Percentiles rank a stretch among this genome's conserved stretches.
Evolutionary conservation across 495 filamentous ascomycete species (phyloP).

Genomic region (Chaetomium cochliodes): DNA sequence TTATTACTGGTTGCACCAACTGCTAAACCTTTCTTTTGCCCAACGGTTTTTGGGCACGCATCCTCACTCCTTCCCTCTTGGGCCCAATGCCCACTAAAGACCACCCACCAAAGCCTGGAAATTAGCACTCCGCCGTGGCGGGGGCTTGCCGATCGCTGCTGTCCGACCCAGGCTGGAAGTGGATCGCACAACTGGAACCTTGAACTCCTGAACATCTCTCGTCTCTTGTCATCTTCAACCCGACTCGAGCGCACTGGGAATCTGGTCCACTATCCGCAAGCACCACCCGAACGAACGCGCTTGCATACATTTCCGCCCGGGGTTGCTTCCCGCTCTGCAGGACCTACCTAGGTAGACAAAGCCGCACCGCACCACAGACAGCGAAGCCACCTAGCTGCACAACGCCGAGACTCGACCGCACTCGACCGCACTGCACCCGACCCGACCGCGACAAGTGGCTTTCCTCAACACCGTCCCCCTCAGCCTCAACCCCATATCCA

Average conservation of each 20-base stretch:
- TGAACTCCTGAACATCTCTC: conserved; percentile 24
- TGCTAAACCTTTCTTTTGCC: neutral
- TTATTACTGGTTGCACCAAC: neutral
- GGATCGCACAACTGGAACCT: conserved; percentile 26
- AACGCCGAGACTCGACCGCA: neutral
- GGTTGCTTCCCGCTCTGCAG: neutral
- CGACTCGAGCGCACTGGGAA: conserved; percentile 12
- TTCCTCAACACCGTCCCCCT: conserved; percentile 9
- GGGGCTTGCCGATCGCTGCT: conserved; percentile 38
- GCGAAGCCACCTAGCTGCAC: neutral
- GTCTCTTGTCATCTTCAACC: conserved; percentile 16
- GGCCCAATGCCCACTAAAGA: conserved; percentile 1
- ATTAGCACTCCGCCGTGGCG: conserved; percentile 36
- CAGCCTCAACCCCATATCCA: conserved; percentile 19
- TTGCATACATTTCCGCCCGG: neutral
- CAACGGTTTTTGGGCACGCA: neutral
- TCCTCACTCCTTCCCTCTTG: neutral
- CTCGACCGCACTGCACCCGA: too few relatives aligned
- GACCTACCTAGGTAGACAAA: neutral
- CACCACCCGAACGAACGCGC: neutral
- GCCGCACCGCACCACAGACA: neutral
- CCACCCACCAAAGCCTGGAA: conserved; percentile 29
- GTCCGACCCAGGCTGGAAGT: conserved; percentile 25
- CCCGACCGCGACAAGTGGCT: conserved; percentile 1
- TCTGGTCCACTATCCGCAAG: conserved; percentile 16